Evolutionary conservation across 768 basidiomycete species (phyloP).

Genomic region (Naganishia friedmannii): DNA sequence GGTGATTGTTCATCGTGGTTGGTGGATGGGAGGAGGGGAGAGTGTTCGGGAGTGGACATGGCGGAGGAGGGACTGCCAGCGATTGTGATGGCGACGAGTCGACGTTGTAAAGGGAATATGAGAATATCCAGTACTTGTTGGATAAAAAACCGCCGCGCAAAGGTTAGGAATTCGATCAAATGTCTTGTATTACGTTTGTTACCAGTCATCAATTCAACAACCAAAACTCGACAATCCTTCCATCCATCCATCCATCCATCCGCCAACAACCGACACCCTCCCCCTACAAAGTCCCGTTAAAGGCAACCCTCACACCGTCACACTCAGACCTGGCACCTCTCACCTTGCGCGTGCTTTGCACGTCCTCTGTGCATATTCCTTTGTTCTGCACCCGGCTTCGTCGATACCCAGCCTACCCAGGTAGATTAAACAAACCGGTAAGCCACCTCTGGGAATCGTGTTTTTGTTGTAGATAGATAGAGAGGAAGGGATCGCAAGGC

Average conservation of each 20-base stretch:
- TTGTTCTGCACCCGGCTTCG: neutral
- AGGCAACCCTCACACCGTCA: neutral
- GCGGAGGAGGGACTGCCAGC: conserved; percentile 32
- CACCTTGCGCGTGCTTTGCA: neutral
- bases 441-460: neutral
- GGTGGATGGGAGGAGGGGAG: conserved; percentile 40
- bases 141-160: too few species aligned
- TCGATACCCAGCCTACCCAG: too few species aligned
- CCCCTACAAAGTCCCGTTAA: neutral
- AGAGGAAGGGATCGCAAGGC: neutral
- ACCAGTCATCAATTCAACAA: too few species aligned
- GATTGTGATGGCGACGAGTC: too few species aligned
- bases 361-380: neutral
- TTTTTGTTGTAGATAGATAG: neutral
- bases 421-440: neutral
- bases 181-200: too few species aligned
- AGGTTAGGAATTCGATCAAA: too few species aligned
- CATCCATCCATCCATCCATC: too few species aligned
- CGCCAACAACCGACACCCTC: too few species aligned
- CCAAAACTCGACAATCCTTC: too few species aligned
- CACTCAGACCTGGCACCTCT: neutral
- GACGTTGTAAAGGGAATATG: too few species aligned
- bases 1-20: neutral
- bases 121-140: too few species aligned
- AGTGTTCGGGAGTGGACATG: conserved; percentile 36